Evolutionary conservation across 2,329 filamentous ascomycete genomes (phyloP), one percentile per base, ranked within the genome.

Genomic region (Dendrostoma leiphaemia): DNA sequence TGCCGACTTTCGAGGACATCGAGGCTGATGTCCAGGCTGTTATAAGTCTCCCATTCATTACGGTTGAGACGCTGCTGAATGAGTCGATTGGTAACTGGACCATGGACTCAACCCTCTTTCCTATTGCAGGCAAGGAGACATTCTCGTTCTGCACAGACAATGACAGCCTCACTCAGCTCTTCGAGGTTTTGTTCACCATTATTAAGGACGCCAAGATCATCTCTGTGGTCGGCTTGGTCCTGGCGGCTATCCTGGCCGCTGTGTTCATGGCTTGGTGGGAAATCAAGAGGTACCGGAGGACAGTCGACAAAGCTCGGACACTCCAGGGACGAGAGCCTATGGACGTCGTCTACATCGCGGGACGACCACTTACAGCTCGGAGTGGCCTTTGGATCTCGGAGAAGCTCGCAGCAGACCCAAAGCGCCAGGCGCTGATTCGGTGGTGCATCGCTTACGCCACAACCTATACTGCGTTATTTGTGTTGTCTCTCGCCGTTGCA

Each of bases 371-470:
- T 62, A 90, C 91, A 1, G 83, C 90, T 1, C 79, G 79, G 2
- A 74, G 81, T 26, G 93, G 92, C 37, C 81, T 96, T 67, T 86
- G 82, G 71, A 62, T 89, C 19, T 83, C 89, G 6, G 80, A 80
- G 48, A 79, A 76, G 54, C 85, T 93, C 71, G 82, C 81, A 50
- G 35, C 9, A 3, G 37, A 56, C 32, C 70, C 82, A 69, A 73
- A 86, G 61, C 80, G 83, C 48, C 86, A 91, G 68, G 82, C 89
- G 43, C 79, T 96, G 38, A 79, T 85, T 9, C 85, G 92, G 58
- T 97, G 92, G 91, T 83, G 84, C 49, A 77, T 94, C 59, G 89
- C 92, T 8, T 97, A 97, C 67, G 86, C 85, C n/a, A 96, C 91
- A 0, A 91, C 91, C 0, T 73, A 88, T 0, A 84, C 90, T 0